Evolutionary conservation across 1,139 yeast species (phyloP).

Genomic region (Hanseniaspora uvarum): DNA sequence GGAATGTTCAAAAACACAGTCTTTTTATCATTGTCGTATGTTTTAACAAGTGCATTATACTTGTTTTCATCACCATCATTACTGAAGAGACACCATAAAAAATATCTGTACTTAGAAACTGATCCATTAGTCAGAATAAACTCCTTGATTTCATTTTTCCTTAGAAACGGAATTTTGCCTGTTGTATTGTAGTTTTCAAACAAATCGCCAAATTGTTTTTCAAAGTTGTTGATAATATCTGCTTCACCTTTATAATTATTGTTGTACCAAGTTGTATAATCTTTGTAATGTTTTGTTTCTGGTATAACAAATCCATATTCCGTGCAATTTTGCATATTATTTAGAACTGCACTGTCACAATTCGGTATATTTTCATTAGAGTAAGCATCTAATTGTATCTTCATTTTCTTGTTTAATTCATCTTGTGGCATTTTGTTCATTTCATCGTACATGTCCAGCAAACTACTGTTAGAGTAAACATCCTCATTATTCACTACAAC

Average conservation of each 20-base stretch:
- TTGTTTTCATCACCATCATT: not conserved
- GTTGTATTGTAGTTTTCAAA: not conserved
- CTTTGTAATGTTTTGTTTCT: not conserved
- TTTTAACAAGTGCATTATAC: not conserved
- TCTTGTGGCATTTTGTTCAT: too few relatives aligned
- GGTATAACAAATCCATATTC: conserved; percentile 12
- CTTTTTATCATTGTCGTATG: conserved; percentile 31
- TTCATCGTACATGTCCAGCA: conserved; percentile 12
- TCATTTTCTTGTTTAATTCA: not conserved
- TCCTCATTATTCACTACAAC: not conserved
- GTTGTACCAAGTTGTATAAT: conserved; percentile 10
- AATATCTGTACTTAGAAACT: conserved; percentile 8
- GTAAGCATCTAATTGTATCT: not conserved
- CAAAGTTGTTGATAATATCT: not conserved
- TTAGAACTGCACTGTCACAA: not conserved
- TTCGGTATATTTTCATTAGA: not conserved
- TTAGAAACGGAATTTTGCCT: not conserved
- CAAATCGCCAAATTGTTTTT: conserved; percentile 6
- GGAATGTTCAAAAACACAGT: conserved; percentile 30
- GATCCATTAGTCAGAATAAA: conserved; percentile 5
- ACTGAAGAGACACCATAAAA: not conserved
- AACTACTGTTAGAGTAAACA: conserved; percentile 11
- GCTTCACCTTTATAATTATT: not conserved
- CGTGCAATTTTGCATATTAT: conserved; percentile 8
- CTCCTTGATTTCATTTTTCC: conserved; percentile 1